phyloP scores from a whole-genome alignment of 2,329 filamentous ascomycete species.

The Beauveria bassiana region DNA sequence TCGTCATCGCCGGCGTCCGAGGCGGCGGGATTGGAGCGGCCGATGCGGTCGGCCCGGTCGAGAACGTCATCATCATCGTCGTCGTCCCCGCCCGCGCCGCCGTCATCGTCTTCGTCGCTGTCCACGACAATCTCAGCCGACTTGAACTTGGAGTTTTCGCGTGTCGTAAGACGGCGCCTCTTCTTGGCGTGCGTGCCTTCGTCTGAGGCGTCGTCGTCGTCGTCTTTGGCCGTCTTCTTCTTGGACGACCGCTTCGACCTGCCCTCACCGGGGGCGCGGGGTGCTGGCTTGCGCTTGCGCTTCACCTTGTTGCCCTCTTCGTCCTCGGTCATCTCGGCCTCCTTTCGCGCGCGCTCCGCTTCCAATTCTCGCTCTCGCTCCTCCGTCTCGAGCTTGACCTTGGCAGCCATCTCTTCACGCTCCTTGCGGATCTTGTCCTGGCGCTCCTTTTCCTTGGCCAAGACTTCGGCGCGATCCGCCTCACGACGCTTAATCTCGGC shows the following conservation, averaged over 20 bases:
- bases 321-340: constrained; percentile 75
- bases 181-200: constrained; percentile 49
- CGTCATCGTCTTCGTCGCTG: constrained; percentile 53
- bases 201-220: constrained; percentile 33
- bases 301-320: constrained; percentile 73
- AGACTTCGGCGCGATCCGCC: constrained; percentile 60
- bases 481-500: constrained; percentile 72
- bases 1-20: constrained; percentile 22
- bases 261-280: constrained; percentile 29
- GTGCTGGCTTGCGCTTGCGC: constrained; percentile 58
- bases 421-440: constrained; percentile 81
- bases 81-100: constrained; percentile 12
- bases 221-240: constrained; percentile 32
- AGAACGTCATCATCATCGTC: constrained; percentile 32
- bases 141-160: constrained; percentile 65
- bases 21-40: constrained; percentile 27
- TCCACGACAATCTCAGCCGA: constrained; percentile 77
- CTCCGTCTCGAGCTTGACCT: constrained; percentile 65
- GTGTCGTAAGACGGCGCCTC: constrained; percentile 47
- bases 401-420: constrained; percentile 69
- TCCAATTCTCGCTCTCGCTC: constrained; percentile 59
- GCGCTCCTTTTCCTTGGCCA: constrained; percentile 63
- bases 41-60: constrained; percentile 38
- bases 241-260: constrained; percentile 39
- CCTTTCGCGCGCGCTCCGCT: constrained; percentile 39